These are phyloP conservation scores for Xylariaceae sp. DNA, from an alignment of 2,329 filamentous ascomycete species.

Conservation along the genomic window DNA sequence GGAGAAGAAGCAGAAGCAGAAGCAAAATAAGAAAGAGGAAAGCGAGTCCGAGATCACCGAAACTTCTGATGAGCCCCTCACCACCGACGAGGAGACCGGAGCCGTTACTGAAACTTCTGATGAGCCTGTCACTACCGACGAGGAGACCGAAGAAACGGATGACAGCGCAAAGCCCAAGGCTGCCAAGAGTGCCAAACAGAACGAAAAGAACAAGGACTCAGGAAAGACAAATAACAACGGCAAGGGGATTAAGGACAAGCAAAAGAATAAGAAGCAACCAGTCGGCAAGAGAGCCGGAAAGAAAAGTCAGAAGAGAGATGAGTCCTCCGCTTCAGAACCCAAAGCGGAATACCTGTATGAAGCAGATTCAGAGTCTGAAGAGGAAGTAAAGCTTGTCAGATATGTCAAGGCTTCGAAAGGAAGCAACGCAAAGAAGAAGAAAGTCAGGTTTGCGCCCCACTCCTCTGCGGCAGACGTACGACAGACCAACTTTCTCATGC, in stretches of 20 bases:
- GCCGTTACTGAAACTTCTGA: constrained; percentile 3
- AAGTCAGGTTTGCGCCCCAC: constrained; percentile 5
- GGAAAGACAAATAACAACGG: background rate
- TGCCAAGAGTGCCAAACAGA: constrained; percentile 1
- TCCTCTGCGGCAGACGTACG: constrained; percentile 30
- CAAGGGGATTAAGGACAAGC: constrained; percentile 7
- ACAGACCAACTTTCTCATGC: constrained; percentile 46
- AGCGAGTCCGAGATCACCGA: constrained; percentile 10
- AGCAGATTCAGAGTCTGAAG: constrained; percentile 14
- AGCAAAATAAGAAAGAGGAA: constrained; percentile 21
- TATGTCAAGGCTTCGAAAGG: constrained; percentile 11
- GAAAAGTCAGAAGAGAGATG: constrained; percentile 5
- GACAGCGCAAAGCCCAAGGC: constrained; percentile 10
- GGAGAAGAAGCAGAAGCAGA: constrained; percentile 27
- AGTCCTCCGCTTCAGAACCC: constrained; percentile 2
- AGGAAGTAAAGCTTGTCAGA: constrained; percentile 5
- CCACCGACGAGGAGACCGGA: background rate
- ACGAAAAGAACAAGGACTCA: constrained; percentile 8
- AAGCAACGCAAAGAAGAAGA: constrained; percentile 7
- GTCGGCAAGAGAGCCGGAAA: constrained; percentile 12
- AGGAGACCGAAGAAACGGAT: constrained; percentile 3
- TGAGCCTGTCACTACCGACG: no score
- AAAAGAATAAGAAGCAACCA: constrained; percentile 7
- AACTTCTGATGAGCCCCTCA: background rate
- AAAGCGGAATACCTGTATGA: constrained; percentile 16